These are phyloP conservation scores for Artemisia tridentata DNA, from an alignment of 129 eudicot genomes.

Conservation along the genomic window DNA sequence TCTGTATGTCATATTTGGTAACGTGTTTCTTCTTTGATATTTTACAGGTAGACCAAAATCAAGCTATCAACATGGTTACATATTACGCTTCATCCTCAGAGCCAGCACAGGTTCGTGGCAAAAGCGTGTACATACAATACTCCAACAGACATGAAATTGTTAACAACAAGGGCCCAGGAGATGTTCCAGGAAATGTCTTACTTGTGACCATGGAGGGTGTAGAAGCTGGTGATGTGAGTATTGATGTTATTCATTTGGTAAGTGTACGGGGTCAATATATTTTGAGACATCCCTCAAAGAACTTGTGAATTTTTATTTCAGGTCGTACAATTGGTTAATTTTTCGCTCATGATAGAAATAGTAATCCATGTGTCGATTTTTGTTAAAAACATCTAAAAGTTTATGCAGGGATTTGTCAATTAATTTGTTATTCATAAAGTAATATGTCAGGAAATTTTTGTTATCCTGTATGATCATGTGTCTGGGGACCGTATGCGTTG, in stretches of 20 bases:
- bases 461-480: too few species aligned
- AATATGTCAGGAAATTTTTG: too few species aligned
- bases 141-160: slow-evolving; percentile 99
- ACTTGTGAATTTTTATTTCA: not conserved
- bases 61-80: slow-evolving; percentile 94
- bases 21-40: too few species aligned
- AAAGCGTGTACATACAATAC: slow-evolving; percentile 91
- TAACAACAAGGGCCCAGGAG: slow-evolving; percentile 95
- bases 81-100: slow-evolving; percentile 97
- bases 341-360: not conserved
- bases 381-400: slow-evolving; percentile 8
- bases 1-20: too few species aligned
- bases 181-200: slow-evolving; percentile 95
- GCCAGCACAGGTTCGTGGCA: slow-evolving; percentile 97
- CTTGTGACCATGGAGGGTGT: slow-evolving; percentile 87
- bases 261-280: slow-evolving; percentile 27
- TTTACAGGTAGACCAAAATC: slow-evolving; percentile 78
- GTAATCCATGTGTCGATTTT: not conserved
- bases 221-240: slow-evolving; percentile 91
- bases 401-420: slow-evolving; percentile 37
- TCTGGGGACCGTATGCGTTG: too few species aligned
- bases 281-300: not conserved
- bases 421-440: too few species aligned
- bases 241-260: slow-evolving; percentile 95
- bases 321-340: not conserved